Evolutionary conservation across 441 rosid genomes (phyloP), one percentile per base, ranked within the genome.

Genomic region (Adansonia madagascariensis): DNA sequence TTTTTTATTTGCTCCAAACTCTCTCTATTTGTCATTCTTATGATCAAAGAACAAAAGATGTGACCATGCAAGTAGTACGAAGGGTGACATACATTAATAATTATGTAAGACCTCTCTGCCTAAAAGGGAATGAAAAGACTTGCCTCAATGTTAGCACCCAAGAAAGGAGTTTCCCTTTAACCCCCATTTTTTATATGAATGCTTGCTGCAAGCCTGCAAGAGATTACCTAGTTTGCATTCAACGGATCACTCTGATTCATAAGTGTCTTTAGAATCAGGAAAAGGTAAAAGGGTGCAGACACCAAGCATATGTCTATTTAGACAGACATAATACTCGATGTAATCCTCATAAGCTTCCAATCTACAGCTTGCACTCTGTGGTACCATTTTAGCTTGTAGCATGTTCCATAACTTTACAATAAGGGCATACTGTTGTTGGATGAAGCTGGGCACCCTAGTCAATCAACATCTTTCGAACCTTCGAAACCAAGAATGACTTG

Each of bases 261-360:
- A 80, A 60, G 92, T 89, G 74, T 86, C 95, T 66, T 94, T 97
- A 41, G 99, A 92, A 85, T 95, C 98, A 74, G 99, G 90, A 79
- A 95, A 84, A 0, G 99, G 95, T 78, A 94, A 85, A 75, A 95
- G 97, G 35, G 92, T 89, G 88, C 98, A 95, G 82, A 88, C 90
- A 77, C 99, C 99, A 43, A 90, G 84, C 90, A 96, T 82, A 86
- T 96, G 99, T 27, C 98, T 98, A 61, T 96, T 94, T n/a, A 92
- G 96, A 83, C 98, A 96, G 46, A 96, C 98, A 53, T 86, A 92
- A 81, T 92, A 94, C 80, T 96, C 99, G 0, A 94, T 85, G 64
- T 92, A 88, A 77, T 95, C 99, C 76, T 94, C 97, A 80, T 92
- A 92, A 60, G 98, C 87, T 52, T 93, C 97, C 86, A 95, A 84